phyloP scores from a whole-genome alignment of 1,284 basidiomycete genomes.

The Calocybe gambosa region DNA sequence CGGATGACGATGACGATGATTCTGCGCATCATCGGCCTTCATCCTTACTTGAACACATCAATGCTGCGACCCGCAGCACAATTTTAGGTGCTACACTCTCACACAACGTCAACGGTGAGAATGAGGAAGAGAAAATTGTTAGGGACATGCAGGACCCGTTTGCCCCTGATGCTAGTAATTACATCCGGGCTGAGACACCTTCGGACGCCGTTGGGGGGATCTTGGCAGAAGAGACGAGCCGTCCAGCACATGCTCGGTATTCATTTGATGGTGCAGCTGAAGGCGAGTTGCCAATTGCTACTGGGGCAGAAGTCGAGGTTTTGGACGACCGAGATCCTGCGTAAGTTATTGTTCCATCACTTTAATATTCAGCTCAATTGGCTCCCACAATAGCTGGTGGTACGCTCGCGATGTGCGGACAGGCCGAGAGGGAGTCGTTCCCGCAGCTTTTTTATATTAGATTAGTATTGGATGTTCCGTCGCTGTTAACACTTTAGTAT shows the following conservation, averaged over 20 bases:
- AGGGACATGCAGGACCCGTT: slow-evolving; percentile 47
- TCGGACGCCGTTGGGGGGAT: slow-evolving; percentile 65
- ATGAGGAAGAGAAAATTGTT: slow-evolving; percentile 42
- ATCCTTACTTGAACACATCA: slow-evolving; percentile 80
- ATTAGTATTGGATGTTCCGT: slow-evolving; percentile 16
- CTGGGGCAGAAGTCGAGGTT: slow-evolving; percentile 70
- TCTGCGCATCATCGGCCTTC: slow-evolving; percentile 71
- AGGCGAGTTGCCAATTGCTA: slow-evolving; percentile 65
- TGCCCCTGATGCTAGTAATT: slow-evolving; percentile 68
- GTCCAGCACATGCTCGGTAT: slow-evolving; percentile 73
- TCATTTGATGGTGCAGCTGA: slow-evolving; percentile 74
- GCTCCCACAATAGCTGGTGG: slow-evolving; percentile 69
- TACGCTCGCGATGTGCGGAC: slow-evolving; percentile 76
- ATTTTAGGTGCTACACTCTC: slow-evolving; percentile 62
- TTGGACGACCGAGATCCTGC: slow-evolving; percentile 74
- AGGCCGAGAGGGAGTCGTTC: slow-evolving; percentile 82
- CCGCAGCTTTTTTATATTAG: slow-evolving; percentile 82
- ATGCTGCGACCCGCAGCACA: slow-evolving; percentile 76
- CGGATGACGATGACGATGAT: slow-evolving; percentile 69
- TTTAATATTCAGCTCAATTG: slow-evolving; percentile 6
- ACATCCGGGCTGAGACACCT: slow-evolving; percentile 70
- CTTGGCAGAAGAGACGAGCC: slow-evolving; percentile 58
- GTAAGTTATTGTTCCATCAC: slow-evolving; percentile 39
- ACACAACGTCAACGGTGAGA: slow-evolving; percentile 40
- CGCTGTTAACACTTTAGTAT: slow-evolving; percentile 17